These are phyloP conservation scores for Boletus smithii DNA, from an alignment of 1,284 basidiomycete genomes.

Conservation along the genomic window DNA sequence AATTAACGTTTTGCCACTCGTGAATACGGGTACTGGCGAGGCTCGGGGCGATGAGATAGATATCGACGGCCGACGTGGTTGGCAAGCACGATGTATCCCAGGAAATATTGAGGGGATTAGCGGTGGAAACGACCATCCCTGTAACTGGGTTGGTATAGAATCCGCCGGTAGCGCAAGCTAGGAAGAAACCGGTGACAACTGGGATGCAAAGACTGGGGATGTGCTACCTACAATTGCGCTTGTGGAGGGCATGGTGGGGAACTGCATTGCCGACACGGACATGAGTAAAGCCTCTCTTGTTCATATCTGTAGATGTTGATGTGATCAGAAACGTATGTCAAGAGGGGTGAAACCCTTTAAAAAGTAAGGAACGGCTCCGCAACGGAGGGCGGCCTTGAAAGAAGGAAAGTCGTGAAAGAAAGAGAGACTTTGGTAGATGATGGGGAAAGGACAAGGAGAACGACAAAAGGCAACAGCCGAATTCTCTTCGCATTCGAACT, in stretches of 20 bases:
- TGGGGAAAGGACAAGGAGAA: background rate
- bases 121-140: slow-evolving; percentile 50
- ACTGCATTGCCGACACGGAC: slow-evolving; percentile 30
- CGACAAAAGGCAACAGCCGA: slow-evolving; percentile 7
- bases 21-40: slow-evolving; percentile 51
- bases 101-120: slow-evolving; percentile 56
- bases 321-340: slow-evolving; percentile 4
- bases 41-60: slow-evolving; percentile 68
- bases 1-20: slow-evolving; percentile 60
- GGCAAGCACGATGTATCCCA: slow-evolving; percentile 69
- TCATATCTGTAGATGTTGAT: slow-evolving; percentile 20
- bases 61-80: slow-evolving; percentile 51
- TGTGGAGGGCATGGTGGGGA: slow-evolving; percentile 19
- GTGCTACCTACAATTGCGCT: slow-evolving; percentile 19
- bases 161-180: slow-evolving; percentile 53
- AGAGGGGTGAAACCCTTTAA: slow-evolving; percentile 9
- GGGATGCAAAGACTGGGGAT: background rate
- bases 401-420: slow-evolving; percentile 22
- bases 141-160: slow-evolving; percentile 67
- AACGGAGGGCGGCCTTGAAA: slow-evolving; percentile 17
- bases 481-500: background rate
- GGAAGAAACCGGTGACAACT: slow-evolving; percentile 6
- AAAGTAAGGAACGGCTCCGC: slow-evolving; percentile 31
- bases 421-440: slow-evolving; percentile 1
- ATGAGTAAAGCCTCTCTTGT: slow-evolving; percentile 31